Percentiles rank a stretch among this genome's conserved stretches.
phyloP scores from a whole-genome alignment of 805 yeast genomes.

The Cyberlindnera petersonii region DNA sequence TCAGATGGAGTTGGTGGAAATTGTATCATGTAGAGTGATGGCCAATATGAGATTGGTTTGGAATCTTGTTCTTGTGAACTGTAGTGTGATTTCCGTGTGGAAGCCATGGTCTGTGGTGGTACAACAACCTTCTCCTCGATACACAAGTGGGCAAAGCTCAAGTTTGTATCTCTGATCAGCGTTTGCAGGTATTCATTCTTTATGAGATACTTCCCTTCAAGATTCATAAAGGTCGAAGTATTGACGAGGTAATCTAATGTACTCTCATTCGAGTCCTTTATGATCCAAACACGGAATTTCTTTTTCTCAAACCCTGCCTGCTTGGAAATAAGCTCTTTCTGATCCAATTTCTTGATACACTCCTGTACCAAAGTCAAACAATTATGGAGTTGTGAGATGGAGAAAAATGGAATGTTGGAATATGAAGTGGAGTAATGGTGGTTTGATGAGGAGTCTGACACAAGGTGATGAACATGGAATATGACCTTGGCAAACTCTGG shows the following conservation, averaged over 20 bases:
- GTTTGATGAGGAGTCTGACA: constrained; percentile 8
- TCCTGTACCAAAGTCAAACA: constrained; percentile 17
- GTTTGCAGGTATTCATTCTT: constrained; percentile 19
- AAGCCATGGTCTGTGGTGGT: background rate
- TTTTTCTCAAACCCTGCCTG: constrained; percentile 5
- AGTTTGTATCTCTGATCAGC: constrained; percentile 22
- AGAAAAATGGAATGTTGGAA: constrained; percentile 26
- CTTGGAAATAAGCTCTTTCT: constrained; percentile 12
- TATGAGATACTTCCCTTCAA: constrained; percentile 24
- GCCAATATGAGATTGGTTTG: constrained; percentile 32
- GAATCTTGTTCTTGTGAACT: background rate
- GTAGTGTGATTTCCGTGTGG: background rate
- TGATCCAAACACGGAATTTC: constrained; percentile 24
- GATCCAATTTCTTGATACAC: constrained; percentile 16
- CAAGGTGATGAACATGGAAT: constrained; percentile 34
- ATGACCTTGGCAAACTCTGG: constrained; percentile 36
- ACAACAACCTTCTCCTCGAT: constrained; percentile 30
- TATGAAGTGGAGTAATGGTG: constrained; percentile 18
- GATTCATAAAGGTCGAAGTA: constrained; percentile 29
- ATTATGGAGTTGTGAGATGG: constrained; percentile 33
- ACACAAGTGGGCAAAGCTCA: constrained; percentile 29
- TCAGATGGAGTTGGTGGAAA: constrained; percentile 31
- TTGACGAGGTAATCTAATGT: constrained; percentile 20
- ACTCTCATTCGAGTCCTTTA: constrained; percentile 13
- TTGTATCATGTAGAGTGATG: constrained; percentile 31